Evolutionary conservation across 208 protist genomes (phyloP).

Genomic region (Crithidia brevicula): DNA sequence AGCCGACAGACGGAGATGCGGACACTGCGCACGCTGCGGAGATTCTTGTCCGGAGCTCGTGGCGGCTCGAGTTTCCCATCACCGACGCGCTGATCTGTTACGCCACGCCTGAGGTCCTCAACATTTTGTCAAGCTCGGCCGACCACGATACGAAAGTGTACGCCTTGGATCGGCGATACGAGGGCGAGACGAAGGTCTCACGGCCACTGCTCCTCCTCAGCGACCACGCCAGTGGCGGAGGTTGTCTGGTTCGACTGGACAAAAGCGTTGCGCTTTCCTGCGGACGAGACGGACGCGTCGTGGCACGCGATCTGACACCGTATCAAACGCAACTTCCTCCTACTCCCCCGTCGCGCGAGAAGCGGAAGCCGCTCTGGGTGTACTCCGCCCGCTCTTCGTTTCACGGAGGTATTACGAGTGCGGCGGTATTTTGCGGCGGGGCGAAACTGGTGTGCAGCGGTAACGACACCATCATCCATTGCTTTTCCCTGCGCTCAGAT

Average conservation of each 20-base stretch:
- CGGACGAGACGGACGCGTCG: slow-evolving; percentile 64
- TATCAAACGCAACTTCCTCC: slow-evolving; percentile 65
- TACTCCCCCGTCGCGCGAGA: slow-evolving; percentile 81
- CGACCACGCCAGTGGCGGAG: slow-evolving; percentile 76
- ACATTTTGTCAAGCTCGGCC: slow-evolving; percentile 75
- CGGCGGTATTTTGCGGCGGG: slow-evolving; percentile 20
- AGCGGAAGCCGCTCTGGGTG: slow-evolving; percentile 57
- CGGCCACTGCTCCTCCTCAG: slow-evolving; percentile 79
- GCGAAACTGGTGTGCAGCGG: slow-evolving; percentile 27
- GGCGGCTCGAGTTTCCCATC: slow-evolving; percentile 85
- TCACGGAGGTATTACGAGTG: slow-evolving; percentile 53
- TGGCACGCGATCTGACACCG: slow-evolving; percentile 66
- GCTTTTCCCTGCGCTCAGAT: slow-evolving; percentile 14
- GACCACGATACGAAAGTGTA: slow-evolving; percentile 91
- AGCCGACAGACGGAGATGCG: slow-evolving; percentile 26
- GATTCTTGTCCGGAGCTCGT: slow-evolving; percentile 54
- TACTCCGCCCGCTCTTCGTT: slow-evolving; percentile 48
- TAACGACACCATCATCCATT: slow-evolving; percentile 29
- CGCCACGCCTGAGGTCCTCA: slow-evolving; percentile 47
- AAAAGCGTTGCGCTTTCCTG: slow-evolving; percentile 56
- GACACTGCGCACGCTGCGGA: slow-evolving; percentile 36
- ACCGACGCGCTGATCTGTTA: slow-evolving; percentile 56
- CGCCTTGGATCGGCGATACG: slow-evolving; percentile 63
- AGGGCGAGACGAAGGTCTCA: slow-evolving; percentile 56
- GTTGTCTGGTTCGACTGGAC: slow-evolving; percentile 40